These are phyloP conservation scores for Russula foetens DNA, from an alignment of 768 basidiomycete genomes.

Conservation along the genomic window DNA sequence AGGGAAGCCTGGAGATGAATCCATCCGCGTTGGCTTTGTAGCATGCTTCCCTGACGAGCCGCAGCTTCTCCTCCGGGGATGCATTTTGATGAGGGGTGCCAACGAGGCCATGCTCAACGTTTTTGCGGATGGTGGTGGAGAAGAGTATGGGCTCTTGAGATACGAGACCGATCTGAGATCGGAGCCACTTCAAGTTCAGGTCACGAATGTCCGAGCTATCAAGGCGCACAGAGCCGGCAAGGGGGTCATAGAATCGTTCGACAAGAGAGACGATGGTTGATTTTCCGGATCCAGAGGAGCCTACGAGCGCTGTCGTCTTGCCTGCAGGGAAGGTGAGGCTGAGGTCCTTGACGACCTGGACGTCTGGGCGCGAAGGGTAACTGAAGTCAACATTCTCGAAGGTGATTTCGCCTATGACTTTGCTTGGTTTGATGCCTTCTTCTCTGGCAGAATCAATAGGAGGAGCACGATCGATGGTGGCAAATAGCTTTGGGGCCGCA, in stretches of 20 bases:
- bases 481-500: constrained; percentile 85
- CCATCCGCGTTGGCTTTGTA: constrained; percentile 46
- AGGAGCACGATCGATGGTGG: constrained; percentile 84
- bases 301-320: constrained; percentile 35
- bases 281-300: constrained; percentile 34
- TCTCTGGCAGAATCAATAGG: constrained; percentile 73
- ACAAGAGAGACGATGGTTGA: constrained; percentile 37
- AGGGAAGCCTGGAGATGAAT: constrained; percentile 39
- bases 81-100: constrained; percentile 35
- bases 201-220: constrained; percentile 39
- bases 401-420: constrained; percentile 60
- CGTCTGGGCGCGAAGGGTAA: constrained; percentile 76
- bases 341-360: constrained; percentile 70
- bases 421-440: constrained; percentile 57
- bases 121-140: constrained; percentile 37
- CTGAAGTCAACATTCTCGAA: constrained; percentile 70
- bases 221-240: constrained; percentile 33
- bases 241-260: constrained; percentile 48
- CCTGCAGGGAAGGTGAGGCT: constrained; percentile 53
- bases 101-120: constrained; percentile 44
- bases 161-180: constrained; percentile 43
- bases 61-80: constrained; percentile 35
- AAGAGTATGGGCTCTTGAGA: constrained; percentile 45
- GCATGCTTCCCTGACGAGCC: constrained; percentile 39
- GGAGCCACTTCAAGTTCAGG: constrained; percentile 42